A percentile compares a stretch with the other conserved stretches of the same genome.
Evolutionary conservation across 441 rosid species (phyloP).

Genomic region (Macaranga tanarius): DNA sequence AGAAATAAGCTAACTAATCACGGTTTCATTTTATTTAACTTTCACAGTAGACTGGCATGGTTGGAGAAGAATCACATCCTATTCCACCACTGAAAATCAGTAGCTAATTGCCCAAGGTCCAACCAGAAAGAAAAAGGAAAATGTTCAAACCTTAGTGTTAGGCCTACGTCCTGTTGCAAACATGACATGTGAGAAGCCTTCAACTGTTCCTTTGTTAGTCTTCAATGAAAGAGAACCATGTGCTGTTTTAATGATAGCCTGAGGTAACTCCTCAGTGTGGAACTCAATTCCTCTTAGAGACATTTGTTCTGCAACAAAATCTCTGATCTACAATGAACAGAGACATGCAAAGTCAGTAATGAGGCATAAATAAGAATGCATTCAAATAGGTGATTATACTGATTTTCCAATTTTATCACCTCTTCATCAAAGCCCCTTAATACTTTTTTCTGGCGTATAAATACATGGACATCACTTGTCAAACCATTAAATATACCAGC

Average conservation of each 20-base stretch:
- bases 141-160: slow-evolving; percentile 67
- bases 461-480: slow-evolving; percentile 78
- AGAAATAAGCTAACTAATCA: background rate
- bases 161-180: slow-evolving; percentile 95
- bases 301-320: slow-evolving; percentile 86
- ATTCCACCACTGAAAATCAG: too few relatives aligned
- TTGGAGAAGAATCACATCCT: background rate
- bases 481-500: slow-evolving; percentile 87
- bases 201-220: slow-evolving; percentile 76
- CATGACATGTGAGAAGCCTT: slow-evolving; percentile 91
- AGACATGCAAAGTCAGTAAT: background rate
- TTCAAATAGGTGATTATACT: slow-evolving; percentile 16
- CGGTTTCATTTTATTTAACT: background rate
- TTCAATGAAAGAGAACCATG: slow-evolving; percentile 79
- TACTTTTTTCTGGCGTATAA: slow-evolving; percentile 85
- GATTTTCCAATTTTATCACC: slow-evolving; percentile 34
- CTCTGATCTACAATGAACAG: slow-evolving; percentile 57
- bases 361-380: background rate
- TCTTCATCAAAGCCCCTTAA: slow-evolving; percentile 95
- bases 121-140: background rate
- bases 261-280: slow-evolving; percentile 84
- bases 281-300: slow-evolving; percentile 87
- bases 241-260: slow-evolving; percentile 62
- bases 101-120: background rate
- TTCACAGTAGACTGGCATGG: background rate